Conservation (phyloP, 176 grass and related monocot species). For the Areca catechu region DNA sequence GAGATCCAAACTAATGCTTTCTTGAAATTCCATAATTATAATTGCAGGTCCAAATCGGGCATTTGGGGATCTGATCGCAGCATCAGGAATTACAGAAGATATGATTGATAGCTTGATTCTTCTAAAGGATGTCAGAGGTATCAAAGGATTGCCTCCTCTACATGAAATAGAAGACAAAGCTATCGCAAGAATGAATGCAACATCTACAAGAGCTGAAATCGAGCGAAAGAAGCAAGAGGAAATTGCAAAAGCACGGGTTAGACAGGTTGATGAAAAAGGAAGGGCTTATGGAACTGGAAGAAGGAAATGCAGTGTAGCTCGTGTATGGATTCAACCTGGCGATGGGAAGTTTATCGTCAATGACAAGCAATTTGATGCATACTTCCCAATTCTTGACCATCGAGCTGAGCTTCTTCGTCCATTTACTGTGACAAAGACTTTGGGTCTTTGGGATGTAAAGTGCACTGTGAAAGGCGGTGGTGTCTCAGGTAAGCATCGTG, state of each 20-base stretch:
- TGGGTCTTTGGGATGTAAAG: slow-evolving; percentile 61
- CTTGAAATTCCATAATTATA: not conserved
- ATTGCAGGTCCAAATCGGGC: slow-evolving; percentile 70
- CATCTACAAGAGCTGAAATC: slow-evolving; percentile 67
- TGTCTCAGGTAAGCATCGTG: slow-evolving; percentile 63
- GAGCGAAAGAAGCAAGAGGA: slow-evolving; percentile 68
- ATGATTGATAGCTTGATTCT: slow-evolving; percentile 98
- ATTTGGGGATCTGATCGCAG: slow-evolving; percentile 70
- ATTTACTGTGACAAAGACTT: slow-evolving; percentile 70
- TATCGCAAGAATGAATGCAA: slow-evolving; percentile 52
- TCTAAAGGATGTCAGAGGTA: slow-evolving; percentile 57
- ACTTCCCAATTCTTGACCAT: slow-evolving; percentile 87
- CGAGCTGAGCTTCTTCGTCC: slow-evolving; percentile 82
- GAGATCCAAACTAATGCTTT: not conserved
- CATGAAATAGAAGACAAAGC: slow-evolving; percentile 73
- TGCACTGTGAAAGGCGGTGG: slow-evolving; percentile 94
- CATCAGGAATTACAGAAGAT: slow-evolving; percentile 69
- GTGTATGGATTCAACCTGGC: slow-evolving; percentile 82
- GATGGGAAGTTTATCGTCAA: slow-evolving; percentile 87
- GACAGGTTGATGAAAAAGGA: slow-evolving; percentile 83
- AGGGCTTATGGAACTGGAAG: slow-evolving; percentile 93
- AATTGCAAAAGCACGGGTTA: slow-evolving; percentile 61
- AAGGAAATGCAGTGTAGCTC: slow-evolving; percentile 85
- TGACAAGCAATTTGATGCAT: slow-evolving; percentile 84
- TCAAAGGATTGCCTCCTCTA: slow-evolving; percentile 67